phyloP scores from a whole-genome alignment of 106 monocot species.

The Iris macrosiphon region DNA sequence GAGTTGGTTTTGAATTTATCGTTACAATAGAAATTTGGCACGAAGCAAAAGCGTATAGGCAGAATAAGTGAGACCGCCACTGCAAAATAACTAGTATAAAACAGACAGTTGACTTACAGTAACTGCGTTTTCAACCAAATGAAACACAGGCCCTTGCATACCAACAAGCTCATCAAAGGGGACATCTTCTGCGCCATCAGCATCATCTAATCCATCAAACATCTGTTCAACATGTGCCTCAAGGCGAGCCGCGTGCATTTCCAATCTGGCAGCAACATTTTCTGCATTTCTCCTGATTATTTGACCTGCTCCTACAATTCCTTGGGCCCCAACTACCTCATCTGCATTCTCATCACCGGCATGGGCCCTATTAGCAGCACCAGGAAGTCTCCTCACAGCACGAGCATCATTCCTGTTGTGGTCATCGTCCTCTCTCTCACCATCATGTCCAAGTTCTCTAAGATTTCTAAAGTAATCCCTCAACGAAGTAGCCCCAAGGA shows the following conservation, averaged over 20 bases:
- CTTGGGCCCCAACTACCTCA: constrained; percentile 70
- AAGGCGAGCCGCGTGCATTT: constrained; percentile 90
- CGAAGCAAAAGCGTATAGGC: too few species aligned
- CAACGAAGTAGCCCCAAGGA: constrained; percentile 96
- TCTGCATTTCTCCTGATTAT: constrained; percentile 94
- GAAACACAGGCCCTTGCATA: constrained; percentile 98
- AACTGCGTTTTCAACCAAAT: constrained; percentile 98
- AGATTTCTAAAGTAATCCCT: constrained; percentile 95
- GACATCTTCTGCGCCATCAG: constrained; percentile 98
- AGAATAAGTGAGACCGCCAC: too few species aligned
- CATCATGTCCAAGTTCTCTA: constrained; percentile 74
- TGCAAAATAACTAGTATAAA: too few species aligned
- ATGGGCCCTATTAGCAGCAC: constrained; percentile 46
- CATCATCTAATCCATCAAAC: constrained; percentile 99
- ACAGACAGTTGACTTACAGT: constrained; percentile 49
- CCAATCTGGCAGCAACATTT: constrained; percentile 94
- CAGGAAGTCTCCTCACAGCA: constrained; percentile 65
- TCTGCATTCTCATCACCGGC: constrained; percentile 69
- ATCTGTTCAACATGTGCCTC: constrained; percentile 99
- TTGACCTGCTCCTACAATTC: constrained; percentile 81
- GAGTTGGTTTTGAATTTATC: too few species aligned
- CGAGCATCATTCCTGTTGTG: constrained; percentile 86
- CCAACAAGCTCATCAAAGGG: constrained; percentile 99
- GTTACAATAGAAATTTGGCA: too few species aligned
- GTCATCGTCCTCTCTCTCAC: constrained; percentile 81